A percentile compares a stretch with the other conserved stretches of the same genome.
Conservation (phyloP, 2,329 filamentous ascomycete species). For the Zelopaecilomyces penicillatus region DNA sequence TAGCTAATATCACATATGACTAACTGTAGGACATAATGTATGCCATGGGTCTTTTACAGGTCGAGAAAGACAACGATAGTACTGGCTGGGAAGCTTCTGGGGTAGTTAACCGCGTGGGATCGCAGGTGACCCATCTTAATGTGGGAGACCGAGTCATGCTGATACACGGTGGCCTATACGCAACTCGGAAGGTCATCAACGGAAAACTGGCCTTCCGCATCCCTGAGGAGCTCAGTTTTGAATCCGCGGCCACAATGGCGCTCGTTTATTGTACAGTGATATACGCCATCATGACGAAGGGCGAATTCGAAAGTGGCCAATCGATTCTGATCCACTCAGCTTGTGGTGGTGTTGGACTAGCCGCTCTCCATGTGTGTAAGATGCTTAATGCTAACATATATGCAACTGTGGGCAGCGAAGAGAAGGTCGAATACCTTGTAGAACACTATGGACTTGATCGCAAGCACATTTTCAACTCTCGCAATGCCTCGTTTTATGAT, state of each 20-base stretch:
- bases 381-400: constrained; percentile 17
- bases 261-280: constrained; percentile 22
- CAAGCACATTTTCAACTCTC: constrained; percentile 26
- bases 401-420: constrained; percentile 24
- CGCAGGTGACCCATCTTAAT: constrained; percentile 11
- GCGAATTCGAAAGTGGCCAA: constrained; percentile 5
- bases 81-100: constrained; percentile 23
- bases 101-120: constrained; percentile 12
- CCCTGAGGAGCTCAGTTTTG: constrained; percentile 18
- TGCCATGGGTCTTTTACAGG: constrained; percentile 4
- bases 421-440: constrained; percentile 27
- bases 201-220: constrained; percentile 15
- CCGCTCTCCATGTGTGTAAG: constrained; percentile 2
- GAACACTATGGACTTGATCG: constrained; percentile 21
- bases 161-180: constrained; percentile 1
- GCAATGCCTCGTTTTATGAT: constrained; percentile 22
- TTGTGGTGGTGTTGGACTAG: constrained; percentile 6
- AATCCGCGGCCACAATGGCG: constrained; percentile 21
- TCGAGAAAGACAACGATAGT: constrained; percentile 2
- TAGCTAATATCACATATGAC: neutral
- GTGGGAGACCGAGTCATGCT: constrained; percentile 26
- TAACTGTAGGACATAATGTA: constrained; percentile 9
- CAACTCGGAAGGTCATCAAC: constrained; percentile 1
- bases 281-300: constrained; percentile 13
- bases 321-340: constrained; percentile 5